Conservation (phyloP, 2,329 filamentous ascomycete genomes). For the Alternaria sp. region DNA sequence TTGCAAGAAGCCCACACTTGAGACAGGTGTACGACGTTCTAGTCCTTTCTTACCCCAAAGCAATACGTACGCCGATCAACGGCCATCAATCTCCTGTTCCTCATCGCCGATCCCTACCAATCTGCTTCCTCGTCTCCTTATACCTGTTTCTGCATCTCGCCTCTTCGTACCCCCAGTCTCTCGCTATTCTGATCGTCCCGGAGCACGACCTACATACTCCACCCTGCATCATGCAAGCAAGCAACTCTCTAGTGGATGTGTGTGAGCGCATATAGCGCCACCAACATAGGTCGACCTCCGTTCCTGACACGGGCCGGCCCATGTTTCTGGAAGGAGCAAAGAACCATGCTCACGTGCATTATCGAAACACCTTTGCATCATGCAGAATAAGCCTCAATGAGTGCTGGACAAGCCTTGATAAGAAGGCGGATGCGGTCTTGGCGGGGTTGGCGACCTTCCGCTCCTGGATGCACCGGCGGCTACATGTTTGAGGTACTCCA, state of each 20-base stretch:
- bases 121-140: background rate
- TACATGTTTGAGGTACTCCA: background rate
- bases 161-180: background rate
- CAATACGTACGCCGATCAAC: background rate
- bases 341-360: background rate
- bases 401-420: background rate
- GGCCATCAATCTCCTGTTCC: slow-evolving; percentile 3
- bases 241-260: background rate
- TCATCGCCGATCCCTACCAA: slow-evolving; percentile 3
- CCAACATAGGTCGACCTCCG: slow-evolving; percentile 2
- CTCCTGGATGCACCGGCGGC: background rate
- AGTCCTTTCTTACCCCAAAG: background rate
- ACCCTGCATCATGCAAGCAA: background rate
- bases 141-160: background rate
- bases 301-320: slow-evolving; percentile 7
- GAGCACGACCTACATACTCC: background rate
- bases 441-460: background rate
- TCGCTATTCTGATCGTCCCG: background rate
- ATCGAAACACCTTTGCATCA: slow-evolving; percentile 4
- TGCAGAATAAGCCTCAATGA: background rate
- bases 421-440: slow-evolving; percentile 1
- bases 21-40: background rate
- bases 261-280: slow-evolving; percentile 9
- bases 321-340: slow-evolving; percentile 10
- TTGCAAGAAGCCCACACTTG: background rate